A percentile compares a stretch with the other conserved stretches of the same genome.
phyloP scores from a whole-genome alignment of 2,329 filamentous ascomycete species.

The Tolypocladium album region DNA sequence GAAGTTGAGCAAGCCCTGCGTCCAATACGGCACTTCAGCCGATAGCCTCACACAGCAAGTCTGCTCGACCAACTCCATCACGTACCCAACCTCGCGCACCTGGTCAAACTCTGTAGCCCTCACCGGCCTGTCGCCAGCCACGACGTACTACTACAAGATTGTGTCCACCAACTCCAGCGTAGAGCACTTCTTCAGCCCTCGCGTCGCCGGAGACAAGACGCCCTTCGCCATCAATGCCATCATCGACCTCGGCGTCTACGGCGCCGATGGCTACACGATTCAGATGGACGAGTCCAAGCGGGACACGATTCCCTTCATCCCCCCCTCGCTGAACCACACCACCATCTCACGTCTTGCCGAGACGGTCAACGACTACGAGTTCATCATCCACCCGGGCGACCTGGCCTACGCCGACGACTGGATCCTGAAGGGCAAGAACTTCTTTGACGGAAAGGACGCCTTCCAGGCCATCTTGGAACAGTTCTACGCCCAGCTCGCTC shows the following conservation, averaged over 20 bases:
- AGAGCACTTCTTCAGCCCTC: constrained; percentile 42
- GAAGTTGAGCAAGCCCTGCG: constrained; percentile 32
- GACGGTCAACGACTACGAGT: constrained; percentile 43
- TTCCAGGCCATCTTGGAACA: constrained; percentile 45
- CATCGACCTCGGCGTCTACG: constrained; percentile 39
- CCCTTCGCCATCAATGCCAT: constrained; percentile 40
- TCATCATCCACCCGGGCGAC: constrained; percentile 43
- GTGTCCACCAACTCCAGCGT: constrained; percentile 42
- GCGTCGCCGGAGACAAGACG: constrained; percentile 40
- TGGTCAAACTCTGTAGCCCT: constrained; percentile 39
- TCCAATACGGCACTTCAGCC: constrained; percentile 37
- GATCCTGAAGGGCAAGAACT: constrained; percentile 33
- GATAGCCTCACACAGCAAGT: constrained; percentile 23
- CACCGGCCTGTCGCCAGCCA: constrained; percentile 33
- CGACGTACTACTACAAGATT: constrained; percentile 51
- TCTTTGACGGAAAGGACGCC: constrained; percentile 36
- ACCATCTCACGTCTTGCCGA: constrained; percentile 44
- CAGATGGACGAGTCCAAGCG: constrained; percentile 30
- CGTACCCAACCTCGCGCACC: constrained; percentile 43
- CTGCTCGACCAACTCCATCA: constrained; percentile 35
- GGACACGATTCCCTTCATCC: constrained; percentile 34
- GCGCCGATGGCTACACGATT: constrained; percentile 20
- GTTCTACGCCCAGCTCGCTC: constrained; percentile 31
- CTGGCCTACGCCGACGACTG: constrained; percentile 50
- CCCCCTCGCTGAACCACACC: constrained; percentile 44